Base-by-base conservation (phyloP, 768 basidiomycete species). In the Leccinum rimulosum region DNA sequence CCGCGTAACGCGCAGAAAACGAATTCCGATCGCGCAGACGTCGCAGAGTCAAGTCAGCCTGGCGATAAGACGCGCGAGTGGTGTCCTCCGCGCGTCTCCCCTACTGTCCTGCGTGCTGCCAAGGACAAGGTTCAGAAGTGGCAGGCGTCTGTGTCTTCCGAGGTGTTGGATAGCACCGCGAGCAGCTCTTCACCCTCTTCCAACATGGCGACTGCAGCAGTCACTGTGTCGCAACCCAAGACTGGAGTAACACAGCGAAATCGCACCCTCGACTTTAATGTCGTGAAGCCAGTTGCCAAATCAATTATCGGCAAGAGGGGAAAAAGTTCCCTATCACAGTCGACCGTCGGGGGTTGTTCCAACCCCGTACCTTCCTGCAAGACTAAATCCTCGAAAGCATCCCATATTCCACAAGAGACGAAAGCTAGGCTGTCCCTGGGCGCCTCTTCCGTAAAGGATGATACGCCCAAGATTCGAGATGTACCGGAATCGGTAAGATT, bases 191-290 rank as follows among this genome's bases (percentile, higher is more conserved):
- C 58, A 0, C 38, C 52, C 10, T 52, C 59, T 3, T 66, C 61
- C 17, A 25, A 28, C 38, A 51, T 54, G 50, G 50, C 60, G 48
- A 59, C 50, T 27, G 50, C 52, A 35, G 45, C 25, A 12, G 17
- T 19, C n/a, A 9, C 30, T 0, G 12, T 36, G 12, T 28, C 22
- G 30, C 30, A 64, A 66, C 73, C 56, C 30, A 68, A 67, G 36
- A 54, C 68, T 28, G 45, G 56, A 45, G 48, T 12, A 25, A 55
- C 36, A 22, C 65, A 70, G 51, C 64, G 62, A 15, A 62, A 45
- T 14, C 59, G 60, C 22, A 71, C 79, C 1, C 70, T 82, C 19
- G 73, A 71, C 3, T 83, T 83, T 57, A 68, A 74, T 7, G 81
- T 82, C 22, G 70, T 77, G 47, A 83, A 83, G 58, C 73, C 74